Base-by-base conservation (phyloP, 139 green algal genomes). In the Yamagishiella unicocca region DNA sequence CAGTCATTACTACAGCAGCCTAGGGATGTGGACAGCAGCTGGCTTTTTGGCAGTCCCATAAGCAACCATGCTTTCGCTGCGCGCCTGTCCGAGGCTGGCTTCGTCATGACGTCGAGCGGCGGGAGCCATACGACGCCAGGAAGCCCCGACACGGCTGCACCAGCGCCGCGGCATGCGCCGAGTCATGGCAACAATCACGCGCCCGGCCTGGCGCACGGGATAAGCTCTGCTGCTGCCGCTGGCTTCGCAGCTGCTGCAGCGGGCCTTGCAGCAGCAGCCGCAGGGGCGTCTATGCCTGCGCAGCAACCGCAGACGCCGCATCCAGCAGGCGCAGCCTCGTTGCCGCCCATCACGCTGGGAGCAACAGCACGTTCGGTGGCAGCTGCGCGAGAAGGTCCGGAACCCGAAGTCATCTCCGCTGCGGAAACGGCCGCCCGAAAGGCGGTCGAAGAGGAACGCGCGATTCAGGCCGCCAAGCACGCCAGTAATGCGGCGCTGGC, bases 301-400 rank as follows among this genome's bases (percentile, higher is more conserved):
- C 72, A 80, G 33, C n/a, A 46, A 29, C 72, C 25, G 25, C 72
- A 80, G n/a, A n/a, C n/a, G n/a, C n/a, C n/a, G n/a, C n/a, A n/a
- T n/a, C n/a, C n/a, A n/a, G n/a, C n/a, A n/a, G n/a, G n/a, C n/a
- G n/a, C n/a, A n/a, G n/a, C n/a, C n/a, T n/a, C n/a, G n/a, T 68
- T n/a, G 17, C 19, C 19, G 14, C 50, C 50, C 50, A 58, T 58
- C 14, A 17, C 14, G 50, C 50, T 25, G 50, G 17, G 12, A 25
- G 50, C 50, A 17, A 12, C 17, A 17, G 14, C 50, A 25, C 50
- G 14, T 58, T 17, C 17, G 50, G 58, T 6, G 58, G n/a, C n/a
- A n/a, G n/a, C n/a, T n/a, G n/a, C n/a, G n/a, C n/a, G n/a, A n/a
- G n/a, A n/a, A n/a, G n/a, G n/a, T n/a, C 58, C 22, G 19, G 19